These are phyloP conservation scores for Fusarium redolens DNA, from an alignment of 2,329 filamentous ascomycete species.

Conservation along the genomic window DNA sequence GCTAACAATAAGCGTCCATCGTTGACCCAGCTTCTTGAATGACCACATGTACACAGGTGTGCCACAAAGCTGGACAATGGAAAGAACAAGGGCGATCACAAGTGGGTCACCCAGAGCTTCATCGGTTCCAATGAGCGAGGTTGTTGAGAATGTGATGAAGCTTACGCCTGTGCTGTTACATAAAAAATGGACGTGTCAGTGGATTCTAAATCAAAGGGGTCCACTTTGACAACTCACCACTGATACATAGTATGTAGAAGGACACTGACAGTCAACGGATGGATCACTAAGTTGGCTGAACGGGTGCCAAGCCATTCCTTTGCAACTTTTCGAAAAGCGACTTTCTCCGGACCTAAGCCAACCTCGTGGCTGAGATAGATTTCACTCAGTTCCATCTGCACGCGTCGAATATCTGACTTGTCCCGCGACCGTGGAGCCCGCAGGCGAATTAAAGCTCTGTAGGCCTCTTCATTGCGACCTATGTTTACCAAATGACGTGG, in stretches of 20 bases:
- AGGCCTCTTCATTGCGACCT: background rate
- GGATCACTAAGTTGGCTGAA: background rate
- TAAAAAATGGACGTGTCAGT: background rate
- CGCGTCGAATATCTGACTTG: background rate
- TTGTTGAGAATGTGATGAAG: background rate
- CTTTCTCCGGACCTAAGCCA: background rate
- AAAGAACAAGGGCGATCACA: background rate
- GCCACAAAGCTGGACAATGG: background rate
- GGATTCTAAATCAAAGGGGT: background rate
- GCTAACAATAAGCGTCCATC: background rate
- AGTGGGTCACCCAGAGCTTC: background rate
- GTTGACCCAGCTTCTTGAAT: background rate
- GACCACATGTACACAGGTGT: background rate
- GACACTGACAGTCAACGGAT: background rate
- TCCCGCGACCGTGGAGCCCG: background rate
- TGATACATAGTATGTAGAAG: background rate
- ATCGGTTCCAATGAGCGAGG: background rate
- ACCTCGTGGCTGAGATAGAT: background rate
- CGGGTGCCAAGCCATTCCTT: background rate
- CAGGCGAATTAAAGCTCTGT: background rate
- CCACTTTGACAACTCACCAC: background rate
- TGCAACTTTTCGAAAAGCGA: background rate
- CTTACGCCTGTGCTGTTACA: background rate
- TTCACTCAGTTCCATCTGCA: background rate
- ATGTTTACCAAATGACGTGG: background rate